Evolutionary conservation across 139 green algal species (phyloP), one percentile per base, ranked within the genome.

Genomic region (Yamagishiella unicocca): DNA sequence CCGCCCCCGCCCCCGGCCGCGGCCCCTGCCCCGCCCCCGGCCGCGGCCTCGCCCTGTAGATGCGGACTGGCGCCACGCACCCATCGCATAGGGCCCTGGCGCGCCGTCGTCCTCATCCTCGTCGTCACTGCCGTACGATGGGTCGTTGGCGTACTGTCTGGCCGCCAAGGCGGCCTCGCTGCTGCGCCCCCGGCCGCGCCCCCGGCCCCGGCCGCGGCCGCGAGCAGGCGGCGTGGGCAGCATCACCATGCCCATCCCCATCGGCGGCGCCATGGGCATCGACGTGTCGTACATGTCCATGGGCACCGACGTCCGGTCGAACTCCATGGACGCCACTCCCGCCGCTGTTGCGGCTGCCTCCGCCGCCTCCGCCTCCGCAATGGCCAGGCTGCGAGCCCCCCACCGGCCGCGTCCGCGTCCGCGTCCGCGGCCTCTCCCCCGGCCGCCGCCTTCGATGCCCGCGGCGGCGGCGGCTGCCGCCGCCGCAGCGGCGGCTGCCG

Each of bases 401-500:
- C 74, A 82, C 1, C 74, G 74, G 14, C 61, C 61, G 31, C 58
- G 58, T 25, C 78, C 78, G 12, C 78, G 35, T 27, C 77, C 77
- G 27, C 77, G 78, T 17, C 78, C 78, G 19, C 74, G 46, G 27
- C 76, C 76, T 14, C 78, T 55, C 1, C 78, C 78, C 37, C 54
- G 35, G 2, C 38, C 29, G n/a, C 77, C 77, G 35, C 50, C 55
- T 24, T 46, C 77, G 29, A 19, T n/a, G 55, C 24, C 77, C n/a
- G 37, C 54, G 4, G 76, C 54, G 2, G 31, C 54, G 0, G 54
- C 77, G 31, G 55, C 77, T n/a, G 55, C 77, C 38, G 77, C 77
- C 10, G 77, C 77, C 12, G 77, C 77, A 29, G 37, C 77, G 55
- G 77, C 77, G 25, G 77, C 77, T 6, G 77, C 77, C 45, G 37